Evolutionary conservation across 352 stramenopile genomes (phyloP).

Genomic region (Lagenidium sp.): DNA sequence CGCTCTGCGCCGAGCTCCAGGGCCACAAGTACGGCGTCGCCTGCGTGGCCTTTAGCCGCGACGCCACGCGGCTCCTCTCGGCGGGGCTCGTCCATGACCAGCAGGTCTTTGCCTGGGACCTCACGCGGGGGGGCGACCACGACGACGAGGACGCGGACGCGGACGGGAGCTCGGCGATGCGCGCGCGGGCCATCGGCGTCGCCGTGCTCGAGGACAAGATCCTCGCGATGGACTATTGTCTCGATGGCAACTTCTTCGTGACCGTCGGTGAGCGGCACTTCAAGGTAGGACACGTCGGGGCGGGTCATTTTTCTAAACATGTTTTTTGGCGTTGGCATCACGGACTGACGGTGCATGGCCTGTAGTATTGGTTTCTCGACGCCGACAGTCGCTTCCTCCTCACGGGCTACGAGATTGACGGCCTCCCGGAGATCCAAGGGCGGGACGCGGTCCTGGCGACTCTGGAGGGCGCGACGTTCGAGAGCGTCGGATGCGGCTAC

Average conservation of each 20-base stretch:
- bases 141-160: too few relatives aligned
- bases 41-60: conserved; percentile 70
- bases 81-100: conserved; percentile 77
- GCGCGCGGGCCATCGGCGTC: conserved; percentile 25
- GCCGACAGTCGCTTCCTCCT: conserved; percentile 32
- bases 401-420: conserved; percentile 45
- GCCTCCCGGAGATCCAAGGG: conserved; percentile 50
- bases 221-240: conserved; percentile 55
- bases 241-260: conserved; percentile 71
- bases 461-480: conserved; percentile 61
- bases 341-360: neutral
- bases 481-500: conserved; percentile 50
- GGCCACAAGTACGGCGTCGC: conserved; percentile 75
- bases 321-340: neutral
- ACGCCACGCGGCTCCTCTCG: conserved; percentile 52
- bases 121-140: conserved; percentile 10
- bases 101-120: conserved; percentile 70
- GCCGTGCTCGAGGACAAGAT: conserved; percentile 63
- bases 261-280: conserved; percentile 76
- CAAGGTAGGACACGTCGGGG: too few relatives aligned
- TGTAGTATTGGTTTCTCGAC: conserved; percentile 71
- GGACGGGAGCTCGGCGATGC: too few relatives aligned
- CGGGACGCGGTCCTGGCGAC: conserved; percentile 44
- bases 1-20: conserved; percentile 77
- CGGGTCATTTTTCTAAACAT: neutral